phyloP scores from a whole-genome alignment of 805 yeast species.

The Sporopachydermia quercuum region DNA sequence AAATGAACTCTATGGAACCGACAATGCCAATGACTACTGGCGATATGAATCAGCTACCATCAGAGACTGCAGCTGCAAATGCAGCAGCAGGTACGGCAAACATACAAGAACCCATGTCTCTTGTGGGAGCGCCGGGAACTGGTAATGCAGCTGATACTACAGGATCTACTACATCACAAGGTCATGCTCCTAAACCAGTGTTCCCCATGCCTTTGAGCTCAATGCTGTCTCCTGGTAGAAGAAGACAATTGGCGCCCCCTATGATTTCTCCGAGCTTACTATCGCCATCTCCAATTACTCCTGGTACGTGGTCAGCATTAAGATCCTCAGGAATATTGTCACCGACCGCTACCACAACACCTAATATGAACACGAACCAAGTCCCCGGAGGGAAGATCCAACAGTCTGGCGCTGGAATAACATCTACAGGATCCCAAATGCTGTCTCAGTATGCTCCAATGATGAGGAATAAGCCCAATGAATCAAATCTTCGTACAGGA shows the following conservation, averaged over 20 bases:
- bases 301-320: neutral
- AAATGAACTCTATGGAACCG: neutral
- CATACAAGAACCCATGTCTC: neutral
- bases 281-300: constrained; percentile 1
- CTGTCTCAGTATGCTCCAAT: neutral
- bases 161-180: neutral
- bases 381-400: constrained; percentile 10
- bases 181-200: neutral
- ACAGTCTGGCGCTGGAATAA: neutral
- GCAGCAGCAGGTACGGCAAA: neutral
- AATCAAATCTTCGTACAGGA: constrained; percentile 56
- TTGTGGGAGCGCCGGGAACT: neutral
- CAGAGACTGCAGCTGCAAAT: neutral
- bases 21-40: neutral
- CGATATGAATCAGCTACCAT: neutral
- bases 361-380: too few relatives aligned
- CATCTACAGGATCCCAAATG: neutral
- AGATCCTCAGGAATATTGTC: neutral
- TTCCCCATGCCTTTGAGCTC: constrained; percentile 1
- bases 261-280: neutral
- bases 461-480: constrained; percentile 35
- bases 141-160: neutral
- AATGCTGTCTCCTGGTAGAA: neutral
- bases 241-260: neutral
- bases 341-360: constrained; percentile 4